Base-by-base conservation (phyloP, 129 eudicot species). In the Centrapalus pauciflorus region DNA sequence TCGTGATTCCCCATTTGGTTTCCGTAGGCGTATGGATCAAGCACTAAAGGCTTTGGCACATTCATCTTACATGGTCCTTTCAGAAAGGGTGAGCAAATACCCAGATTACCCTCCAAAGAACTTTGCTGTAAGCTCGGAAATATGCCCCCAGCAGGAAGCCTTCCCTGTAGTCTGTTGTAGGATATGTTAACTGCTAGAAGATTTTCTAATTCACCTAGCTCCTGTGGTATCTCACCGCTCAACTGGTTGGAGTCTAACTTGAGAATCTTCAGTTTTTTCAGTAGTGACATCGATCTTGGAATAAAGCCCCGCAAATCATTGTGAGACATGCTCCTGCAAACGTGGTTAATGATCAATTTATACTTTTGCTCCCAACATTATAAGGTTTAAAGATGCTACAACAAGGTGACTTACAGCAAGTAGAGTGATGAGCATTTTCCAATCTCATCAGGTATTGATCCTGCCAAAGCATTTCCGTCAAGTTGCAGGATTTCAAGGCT, bases 221-320 rank as follows among this genome's bases (percentile, higher is more conserved):
- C 87, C 57, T 74, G 87, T 21, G 99, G 99, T 77, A 94, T 84
- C 76, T 94, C 99, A 25, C 97, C 99, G 35, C 85, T 86, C 49
- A 94, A 71, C 61, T 78, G 71, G 66, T 94, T 94, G 25, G 64
- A 76, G 64, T 94, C 97, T 48, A 94, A 51, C 74, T 85, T 94
- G 8, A 94, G 86, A 79, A 94, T 94, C 90, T 89, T 77, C 76
- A 94, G 99, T 81, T 74, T 86, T 56, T 76, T 86, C 73, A 94
- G 45, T 48, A 51, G 70, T 50, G 97, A 82, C 65, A 94, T 76
- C 59, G 99, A 83, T 71, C 76, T 70, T 26, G 99, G 99, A 55
- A 94, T 89, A 2, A 79, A 71, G 20, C 93, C 87, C 23, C 69
- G 81, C 45, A 94, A 25, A 55, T 67, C 84, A 28, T 94, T 94